These are phyloP conservation scores for Aspergillus mulundensis DNA, from an alignment of 495 filamentous ascomycete genomes.

Conservation along the genomic window DNA sequence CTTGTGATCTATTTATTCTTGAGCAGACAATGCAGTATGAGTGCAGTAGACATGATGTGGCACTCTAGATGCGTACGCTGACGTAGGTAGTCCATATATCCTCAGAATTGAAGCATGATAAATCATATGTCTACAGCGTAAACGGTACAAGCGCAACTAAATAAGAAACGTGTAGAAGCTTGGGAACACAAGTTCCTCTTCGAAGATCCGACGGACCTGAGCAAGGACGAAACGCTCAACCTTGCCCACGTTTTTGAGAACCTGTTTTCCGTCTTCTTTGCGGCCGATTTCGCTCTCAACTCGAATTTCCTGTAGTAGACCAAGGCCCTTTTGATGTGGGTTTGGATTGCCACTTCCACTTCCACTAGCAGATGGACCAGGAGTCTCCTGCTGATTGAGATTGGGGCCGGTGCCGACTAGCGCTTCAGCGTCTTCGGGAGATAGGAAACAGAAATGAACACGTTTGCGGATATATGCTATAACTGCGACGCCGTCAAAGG, in stretches of 20 bases:
- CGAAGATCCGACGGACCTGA: conserved; percentile 93
- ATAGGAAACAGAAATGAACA: conserved; percentile 84
- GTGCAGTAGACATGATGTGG: no score
- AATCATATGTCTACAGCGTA: background rate
- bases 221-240: conserved; percentile 96
- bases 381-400: conserved; percentile 27
- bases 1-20: background rate
- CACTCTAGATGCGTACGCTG: no score
- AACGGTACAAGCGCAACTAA: conserved; percentile 32
- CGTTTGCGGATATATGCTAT: conserved; percentile 81
- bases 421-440: conserved; percentile 77
- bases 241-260: conserved; percentile 96
- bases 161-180: conserved; percentile 98
- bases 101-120: background rate
- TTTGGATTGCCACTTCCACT: conserved; percentile 13
- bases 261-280: conserved; percentile 84
- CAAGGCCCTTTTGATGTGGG: conserved; percentile 53
- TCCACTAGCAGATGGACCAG: conserved; percentile 15
- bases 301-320: conserved; percentile 81
- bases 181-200: conserved; percentile 97
- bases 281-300: conserved; percentile 97
- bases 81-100: no score
- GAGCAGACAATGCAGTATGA: background rate
- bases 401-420: conserved; percentile 45
- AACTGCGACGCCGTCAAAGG: conserved; percentile 90